These are phyloP conservation scores for Rhexocercosporidium sp. DNA, from an alignment of 2,329 filamentous ascomycete genomes.

Conservation along the genomic window DNA sequence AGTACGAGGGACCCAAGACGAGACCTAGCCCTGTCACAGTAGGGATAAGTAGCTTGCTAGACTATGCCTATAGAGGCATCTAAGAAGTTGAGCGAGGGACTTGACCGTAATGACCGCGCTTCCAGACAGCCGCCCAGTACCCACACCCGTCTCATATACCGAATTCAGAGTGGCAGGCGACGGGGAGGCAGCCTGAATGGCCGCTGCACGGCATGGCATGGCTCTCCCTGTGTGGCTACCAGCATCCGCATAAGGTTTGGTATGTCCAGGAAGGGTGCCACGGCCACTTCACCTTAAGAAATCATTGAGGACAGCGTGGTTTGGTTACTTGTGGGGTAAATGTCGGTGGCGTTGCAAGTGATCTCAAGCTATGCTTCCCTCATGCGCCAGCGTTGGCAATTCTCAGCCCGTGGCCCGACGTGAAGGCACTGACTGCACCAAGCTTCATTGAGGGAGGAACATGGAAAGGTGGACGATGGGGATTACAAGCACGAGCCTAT, in stretches of 20 bases:
- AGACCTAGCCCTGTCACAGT: constrained; percentile 18
- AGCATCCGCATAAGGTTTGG: neutral
- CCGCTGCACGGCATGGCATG: neutral
- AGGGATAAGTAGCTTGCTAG: neutral
- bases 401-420: neutral
- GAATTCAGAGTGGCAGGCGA: constrained; percentile 6
- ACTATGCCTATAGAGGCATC: constrained; percentile 18
- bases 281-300: neutral
- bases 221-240: neutral
- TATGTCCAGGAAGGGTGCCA: neutral
- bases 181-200: constrained; percentile 3
- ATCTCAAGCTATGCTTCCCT: constrained; percentile 2
- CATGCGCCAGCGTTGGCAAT: constrained; percentile 6
- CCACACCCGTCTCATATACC: constrained; percentile 1
- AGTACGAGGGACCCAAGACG: constrained; percentile 11
- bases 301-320: neutral
- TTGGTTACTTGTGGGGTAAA: constrained; percentile 37
- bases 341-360: constrained; percentile 11
- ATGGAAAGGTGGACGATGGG: constrained; percentile 4
- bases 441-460: constrained; percentile 19
- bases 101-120: constrained; percentile 15
- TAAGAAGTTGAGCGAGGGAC: neutral
- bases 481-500: too few species aligned
- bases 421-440: constrained; percentile 29
- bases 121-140: constrained; percentile 15